These are phyloP conservation scores for Raffaelea albimanens DNA, from an alignment of 2,329 filamentous ascomycete genomes.

Conservation along the genomic window DNA sequence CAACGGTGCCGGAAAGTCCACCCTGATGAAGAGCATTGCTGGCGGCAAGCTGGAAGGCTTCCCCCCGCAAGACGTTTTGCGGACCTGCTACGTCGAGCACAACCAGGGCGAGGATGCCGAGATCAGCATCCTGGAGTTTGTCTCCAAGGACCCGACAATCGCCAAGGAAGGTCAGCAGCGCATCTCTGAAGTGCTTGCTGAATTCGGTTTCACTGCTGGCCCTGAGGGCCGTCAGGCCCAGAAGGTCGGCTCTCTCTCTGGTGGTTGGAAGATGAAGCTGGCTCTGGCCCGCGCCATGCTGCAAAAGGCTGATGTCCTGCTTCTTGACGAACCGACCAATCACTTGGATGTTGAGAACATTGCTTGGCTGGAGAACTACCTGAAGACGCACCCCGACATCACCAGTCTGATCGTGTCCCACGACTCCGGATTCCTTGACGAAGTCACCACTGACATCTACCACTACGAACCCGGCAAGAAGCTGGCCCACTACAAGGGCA, in stretches of 20 bases:
- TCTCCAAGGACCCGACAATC: constrained; percentile 80
- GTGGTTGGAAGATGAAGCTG: constrained; percentile 99
- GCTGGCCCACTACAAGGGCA: constrained; percentile 75
- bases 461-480: constrained; percentile 97
- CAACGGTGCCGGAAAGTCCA: constrained; percentile 97
- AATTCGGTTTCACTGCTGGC: constrained; percentile 89
- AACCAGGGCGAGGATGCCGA: constrained; percentile 98
- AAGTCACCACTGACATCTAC: constrained; percentile 97
- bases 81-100: constrained; percentile 97
- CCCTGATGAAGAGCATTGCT: constrained; percentile 93
- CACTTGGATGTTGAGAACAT: constrained; percentile 95
- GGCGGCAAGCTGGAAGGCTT: constrained; percentile 96
- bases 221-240: constrained; percentile 82
- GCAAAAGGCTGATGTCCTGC: constrained; percentile 87
- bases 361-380: constrained; percentile 89
- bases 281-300: constrained; percentile 94
- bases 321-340: constrained; percentile 98
- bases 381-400: constrained; percentile 92
- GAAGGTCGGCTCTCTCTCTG: constrained; percentile 87
- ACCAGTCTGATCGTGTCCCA: constrained; percentile 97
- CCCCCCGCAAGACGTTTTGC: constrained; percentile 81
- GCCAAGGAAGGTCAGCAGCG: constrained; percentile 68
- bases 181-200: constrained; percentile 73
- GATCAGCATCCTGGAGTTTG: constrained; percentile 89
- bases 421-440: constrained; percentile 95